Evolutionary conservation across 1,284 basidiomycete species (phyloP).

Genomic region (Apiotrichum sp.): DNA sequence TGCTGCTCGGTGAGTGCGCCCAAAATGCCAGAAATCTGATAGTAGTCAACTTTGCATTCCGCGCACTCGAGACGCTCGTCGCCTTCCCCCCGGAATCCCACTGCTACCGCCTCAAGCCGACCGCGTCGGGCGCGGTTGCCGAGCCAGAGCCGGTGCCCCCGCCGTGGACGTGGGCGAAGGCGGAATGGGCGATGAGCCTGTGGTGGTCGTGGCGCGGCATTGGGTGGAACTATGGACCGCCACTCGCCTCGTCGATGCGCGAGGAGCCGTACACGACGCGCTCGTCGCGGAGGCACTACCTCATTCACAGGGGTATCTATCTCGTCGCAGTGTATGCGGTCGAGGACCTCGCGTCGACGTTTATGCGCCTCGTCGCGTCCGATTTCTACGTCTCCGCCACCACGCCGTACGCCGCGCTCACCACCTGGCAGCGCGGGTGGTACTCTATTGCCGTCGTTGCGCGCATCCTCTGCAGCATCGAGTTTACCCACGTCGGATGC

Average conservation of each 20-base stretch:
- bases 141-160: slow-evolving; percentile 31
- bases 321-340: slow-evolving; percentile 9
- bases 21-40: background rate
- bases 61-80: slow-evolving; percentile 27
- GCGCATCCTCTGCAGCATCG: slow-evolving; percentile 24
- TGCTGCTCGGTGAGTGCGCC: slow-evolving; percentile 20
- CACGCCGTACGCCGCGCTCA: slow-evolving; percentile 18
- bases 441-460: slow-evolving; percentile 24
- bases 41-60: slow-evolving; percentile 15
- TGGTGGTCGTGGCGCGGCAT: slow-evolving; percentile 36
- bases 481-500: slow-evolving; percentile 14
- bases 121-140: slow-evolving; percentile 3
- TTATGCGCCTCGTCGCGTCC: slow-evolving; percentile 22
- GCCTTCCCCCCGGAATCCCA: slow-evolving; percentile 35
- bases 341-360: slow-evolving; percentile 23
- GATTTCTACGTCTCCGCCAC: slow-evolving; percentile 25
- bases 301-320: slow-evolving; percentile 13
- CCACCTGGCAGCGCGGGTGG: slow-evolving; percentile 17
- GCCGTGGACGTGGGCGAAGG: slow-evolving; percentile 32
- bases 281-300: slow-evolving; percentile 19
- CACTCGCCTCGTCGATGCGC: slow-evolving; percentile 21
- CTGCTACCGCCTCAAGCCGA: slow-evolving; percentile 21
- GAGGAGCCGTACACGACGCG: slow-evolving; percentile 24
- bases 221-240: slow-evolving; percentile 36
- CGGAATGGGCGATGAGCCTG: slow-evolving; percentile 31